Conservation (phyloP, 768 basidiomycete species). For the Cystofilobasidium bisporidii region DNA sequence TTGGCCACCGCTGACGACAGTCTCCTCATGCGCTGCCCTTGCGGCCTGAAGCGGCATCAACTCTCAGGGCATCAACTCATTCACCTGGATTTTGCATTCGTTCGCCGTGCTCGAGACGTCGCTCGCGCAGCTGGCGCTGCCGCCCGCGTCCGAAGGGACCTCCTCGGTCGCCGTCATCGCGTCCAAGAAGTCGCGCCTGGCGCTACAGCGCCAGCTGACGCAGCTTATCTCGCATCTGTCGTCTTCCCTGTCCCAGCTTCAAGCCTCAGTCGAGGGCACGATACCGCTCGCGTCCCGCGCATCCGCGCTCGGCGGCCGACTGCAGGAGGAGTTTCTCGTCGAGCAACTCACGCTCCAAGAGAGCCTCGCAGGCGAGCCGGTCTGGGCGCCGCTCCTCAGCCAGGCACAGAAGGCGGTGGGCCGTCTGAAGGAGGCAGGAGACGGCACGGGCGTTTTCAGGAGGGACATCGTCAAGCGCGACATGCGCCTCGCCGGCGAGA, state of each 20-base stretch:
- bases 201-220: conserved; percentile 29
- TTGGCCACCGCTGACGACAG: background rate
- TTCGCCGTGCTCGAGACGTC: conserved; percentile 2
- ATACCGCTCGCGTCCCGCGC: conserved; percentile 32
- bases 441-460: background rate
- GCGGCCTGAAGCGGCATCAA: conserved; percentile 17
- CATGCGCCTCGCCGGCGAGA: conserved; percentile 30
- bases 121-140: conserved; percentile 1
- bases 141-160: background rate
- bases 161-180: background rate
- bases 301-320: conserved; percentile 26
- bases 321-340: conserved; percentile 26
- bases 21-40: background rate
- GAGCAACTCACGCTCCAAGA: conserved; percentile 11
- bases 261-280: conserved; percentile 31
- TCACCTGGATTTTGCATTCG: conserved; percentile 31
- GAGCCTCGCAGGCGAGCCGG: conserved; percentile 23
- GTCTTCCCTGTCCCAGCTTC: conserved; percentile 29
- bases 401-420: conserved; percentile 12
- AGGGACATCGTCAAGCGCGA: conserved; percentile 14
- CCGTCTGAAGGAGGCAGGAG: background rate
- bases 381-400: conserved; percentile 29
- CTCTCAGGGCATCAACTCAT: conserved; percentile 33
- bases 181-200: background rate
- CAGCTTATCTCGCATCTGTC: conserved; percentile 31